phyloP scores from a whole-genome alignment of 495 filamentous ascomycete species.

The Hypoxylon fuscum region DNA sequence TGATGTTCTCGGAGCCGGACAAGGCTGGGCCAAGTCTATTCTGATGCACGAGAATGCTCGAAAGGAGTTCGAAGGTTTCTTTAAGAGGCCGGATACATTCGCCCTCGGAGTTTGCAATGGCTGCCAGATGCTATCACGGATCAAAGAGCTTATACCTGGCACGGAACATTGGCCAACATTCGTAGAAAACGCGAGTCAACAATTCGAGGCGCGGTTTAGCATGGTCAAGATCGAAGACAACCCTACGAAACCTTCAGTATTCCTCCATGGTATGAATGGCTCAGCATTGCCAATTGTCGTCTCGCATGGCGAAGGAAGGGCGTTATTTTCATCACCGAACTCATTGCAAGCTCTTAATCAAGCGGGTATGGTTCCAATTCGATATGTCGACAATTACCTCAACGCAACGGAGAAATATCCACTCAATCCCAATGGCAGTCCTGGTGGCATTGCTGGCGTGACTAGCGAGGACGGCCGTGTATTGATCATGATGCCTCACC shows the following conservation, averaged over 20 bases:
- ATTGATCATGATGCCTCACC: slow-evolving; percentile 95
- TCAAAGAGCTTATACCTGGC: slow-evolving; percentile 88
- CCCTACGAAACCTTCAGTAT: slow-evolving; percentile 72
- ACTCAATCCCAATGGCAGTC: slow-evolving; percentile 92
- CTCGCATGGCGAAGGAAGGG: slow-evolving; percentile 92
- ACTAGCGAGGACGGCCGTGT: slow-evolving; percentile 83
- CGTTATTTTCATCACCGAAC: slow-evolving; percentile 68
- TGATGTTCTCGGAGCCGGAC: slow-evolving; percentile 92
- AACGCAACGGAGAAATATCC: slow-evolving; percentile 84
- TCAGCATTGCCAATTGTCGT: slow-evolving; percentile 86
- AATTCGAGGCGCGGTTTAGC: slow-evolving; percentile 89
- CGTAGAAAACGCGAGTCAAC: slow-evolving; percentile 83
- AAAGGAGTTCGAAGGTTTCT: slow-evolving; percentile 83
- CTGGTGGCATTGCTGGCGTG: slow-evolving; percentile 85
- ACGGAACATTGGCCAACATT: slow-evolving; percentile 88
- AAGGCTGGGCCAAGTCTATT: slow-evolving; percentile 96
- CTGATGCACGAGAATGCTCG: slow-evolving; percentile 81
- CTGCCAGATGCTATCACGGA: slow-evolving; percentile 89
- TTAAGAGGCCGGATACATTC: slow-evolving; percentile 89
- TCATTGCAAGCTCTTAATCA: slow-evolving; percentile 66
- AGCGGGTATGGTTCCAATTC: slow-evolving; percentile 71
- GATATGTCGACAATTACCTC: slow-evolving; percentile 84
- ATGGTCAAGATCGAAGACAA: slow-evolving; percentile 86
- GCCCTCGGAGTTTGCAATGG: slow-evolving; percentile 96
- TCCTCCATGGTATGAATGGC: slow-evolving; percentile 90